phyloP scores from a whole-genome alignment of 176 grass and related monocot genomes.

The Phoenix dactylifera region DNA sequence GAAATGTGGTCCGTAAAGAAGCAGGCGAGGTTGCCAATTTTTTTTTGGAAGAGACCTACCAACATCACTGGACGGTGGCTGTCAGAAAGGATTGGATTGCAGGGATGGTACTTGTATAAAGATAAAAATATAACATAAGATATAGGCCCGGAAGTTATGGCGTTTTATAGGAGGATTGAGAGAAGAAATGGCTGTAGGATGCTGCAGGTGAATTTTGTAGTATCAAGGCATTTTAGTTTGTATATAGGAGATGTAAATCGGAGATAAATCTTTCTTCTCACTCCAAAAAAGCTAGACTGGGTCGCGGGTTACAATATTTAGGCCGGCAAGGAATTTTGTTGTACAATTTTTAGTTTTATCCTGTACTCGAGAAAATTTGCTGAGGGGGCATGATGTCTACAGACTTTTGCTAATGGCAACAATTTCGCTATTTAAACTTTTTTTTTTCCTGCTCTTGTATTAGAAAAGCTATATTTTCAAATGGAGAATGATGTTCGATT shows the following conservation, averaged over 20 bases:
- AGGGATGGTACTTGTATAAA: constrained; percentile 17
- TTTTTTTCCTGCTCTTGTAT: no score
- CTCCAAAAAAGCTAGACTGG: no score
- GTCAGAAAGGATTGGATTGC: constrained; percentile 5
- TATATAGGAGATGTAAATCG: constrained; percentile 65
- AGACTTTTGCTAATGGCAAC: no score
- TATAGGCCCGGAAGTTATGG: constrained; percentile 7
- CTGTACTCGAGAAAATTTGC: no score
- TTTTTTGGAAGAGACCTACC: constrained; percentile 22
- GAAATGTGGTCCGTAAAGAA: no score
- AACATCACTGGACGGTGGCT: constrained; percentile 6
- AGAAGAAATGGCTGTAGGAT: neutral
- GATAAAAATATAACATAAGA: constrained; percentile 1
- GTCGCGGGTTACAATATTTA: no score
- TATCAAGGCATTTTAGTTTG: constrained; percentile 36
- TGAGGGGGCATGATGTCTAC: no score
- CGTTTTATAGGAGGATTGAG: constrained; percentile 32
- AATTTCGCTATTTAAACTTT: no score
- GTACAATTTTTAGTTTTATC: no score
- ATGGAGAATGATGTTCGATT: no score
- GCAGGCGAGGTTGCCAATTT: neutral
- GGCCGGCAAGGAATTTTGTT: no score
- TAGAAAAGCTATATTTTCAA: no score
- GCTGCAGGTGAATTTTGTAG: neutral
- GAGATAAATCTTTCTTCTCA: constrained; percentile 20